phyloP scores from a whole-genome alignment of 1,284 basidiomycete genomes.

The Phellinidium pouzarii region DNA sequence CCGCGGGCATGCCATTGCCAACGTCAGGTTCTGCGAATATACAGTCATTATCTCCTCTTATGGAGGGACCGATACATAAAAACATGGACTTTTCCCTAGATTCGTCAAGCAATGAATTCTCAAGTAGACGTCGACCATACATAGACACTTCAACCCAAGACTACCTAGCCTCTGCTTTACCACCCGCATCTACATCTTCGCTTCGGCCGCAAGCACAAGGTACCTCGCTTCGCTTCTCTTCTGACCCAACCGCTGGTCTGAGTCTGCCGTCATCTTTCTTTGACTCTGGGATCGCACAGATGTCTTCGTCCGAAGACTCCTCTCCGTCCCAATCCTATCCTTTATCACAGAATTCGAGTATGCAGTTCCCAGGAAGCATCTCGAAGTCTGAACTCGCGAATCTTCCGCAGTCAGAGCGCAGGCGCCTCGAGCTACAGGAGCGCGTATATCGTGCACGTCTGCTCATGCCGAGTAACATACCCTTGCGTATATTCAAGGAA shows the following conservation, averaged over 20 bases:
- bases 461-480: conserved; percentile 46
- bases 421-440: conserved; percentile 48
- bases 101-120: not conserved
- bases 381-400: conserved; percentile 16
- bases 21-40: not conserved
- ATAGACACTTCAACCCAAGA: not conserved
- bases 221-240: not conserved
- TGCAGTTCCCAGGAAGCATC: conserved; percentile 19
- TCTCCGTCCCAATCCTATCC: conserved; percentile 7
- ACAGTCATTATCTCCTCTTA: not conserved
- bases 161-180: not conserved
- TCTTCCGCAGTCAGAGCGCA: conserved; percentile 36
- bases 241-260: not conserved
- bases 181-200: not conserved
- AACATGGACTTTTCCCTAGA: not conserved
- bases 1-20: conserved; percentile 1
- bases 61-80: not conserved
- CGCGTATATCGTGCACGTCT: conserved; percentile 54
- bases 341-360: conserved; percentile 20
- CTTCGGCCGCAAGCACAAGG: not conserved
- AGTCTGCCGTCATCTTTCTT: conserved; percentile 7
- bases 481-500: conserved; percentile 56
- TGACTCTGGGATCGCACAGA: conserved; percentile 4
- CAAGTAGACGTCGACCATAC: not conserved
- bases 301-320: conserved; percentile 12